phyloP scores from a whole-genome alignment of 495 filamentous ascomycete genomes.

The Penicillium ucsense region DNA sequence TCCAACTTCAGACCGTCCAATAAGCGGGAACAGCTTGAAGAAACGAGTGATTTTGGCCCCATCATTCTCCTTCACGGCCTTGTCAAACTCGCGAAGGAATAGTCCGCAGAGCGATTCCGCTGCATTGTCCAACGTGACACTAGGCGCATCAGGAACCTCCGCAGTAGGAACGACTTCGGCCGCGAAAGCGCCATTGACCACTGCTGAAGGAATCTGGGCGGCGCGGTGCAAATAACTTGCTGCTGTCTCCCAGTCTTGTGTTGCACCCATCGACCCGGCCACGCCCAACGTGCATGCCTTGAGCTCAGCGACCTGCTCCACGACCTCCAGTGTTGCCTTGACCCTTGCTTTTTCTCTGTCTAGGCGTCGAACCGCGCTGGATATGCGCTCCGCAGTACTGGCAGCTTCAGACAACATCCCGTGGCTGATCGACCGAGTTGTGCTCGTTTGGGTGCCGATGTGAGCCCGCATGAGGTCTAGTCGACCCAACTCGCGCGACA shows the following conservation, averaged over 20 bases:
- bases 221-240: constrained; percentile 82
- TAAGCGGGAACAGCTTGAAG: constrained; percentile 95
- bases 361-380: constrained; percentile 70
- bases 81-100: constrained; percentile 91
- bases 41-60: constrained; percentile 85
- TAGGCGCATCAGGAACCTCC: constrained; percentile 86
- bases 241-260: constrained; percentile 97
- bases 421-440: constrained; percentile 75
- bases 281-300: constrained; percentile 96
- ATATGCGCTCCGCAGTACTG: constrained; percentile 77
- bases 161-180: constrained; percentile 89
- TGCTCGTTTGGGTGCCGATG: constrained; percentile 78
- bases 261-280: constrained; percentile 88
- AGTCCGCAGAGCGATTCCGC: constrained; percentile 78
- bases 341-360: constrained; percentile 87
- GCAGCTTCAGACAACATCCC: constrained; percentile 79
- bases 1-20: constrained; percentile 80
- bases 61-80: constrained; percentile 75
- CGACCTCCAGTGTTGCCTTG: constrained; percentile 79
- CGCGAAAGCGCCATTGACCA: constrained; percentile 79
- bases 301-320: constrained; percentile 92
- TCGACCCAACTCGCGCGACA: constrained; percentile 73
- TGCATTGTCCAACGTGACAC: constrained; percentile 76
- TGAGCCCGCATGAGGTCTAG: constrained; percentile 84
- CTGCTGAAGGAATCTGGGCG: constrained; percentile 63